These are phyloP conservation scores for Aspergillus sp. DNA, from an alignment of 2,329 filamentous ascomycete genomes.

Conservation along the genomic window DNA sequence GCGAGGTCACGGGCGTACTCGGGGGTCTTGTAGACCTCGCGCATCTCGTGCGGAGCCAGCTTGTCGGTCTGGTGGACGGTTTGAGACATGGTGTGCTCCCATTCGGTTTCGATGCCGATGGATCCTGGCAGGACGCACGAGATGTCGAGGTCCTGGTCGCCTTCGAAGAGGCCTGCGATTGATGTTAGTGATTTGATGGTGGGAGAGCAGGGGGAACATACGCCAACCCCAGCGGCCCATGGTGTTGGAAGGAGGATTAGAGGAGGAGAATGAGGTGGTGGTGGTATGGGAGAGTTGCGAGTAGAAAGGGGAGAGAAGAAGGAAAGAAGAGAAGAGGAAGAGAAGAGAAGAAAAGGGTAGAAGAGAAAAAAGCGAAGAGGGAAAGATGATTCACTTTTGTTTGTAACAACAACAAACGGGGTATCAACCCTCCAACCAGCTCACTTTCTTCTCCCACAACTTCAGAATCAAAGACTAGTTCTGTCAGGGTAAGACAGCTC, in stretches of 20 bases:
- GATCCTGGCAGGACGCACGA: neutral
- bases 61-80: neutral
- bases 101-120: neutral
- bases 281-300: too few species aligned
- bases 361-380: too few species aligned
- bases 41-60: neutral
- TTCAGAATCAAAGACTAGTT: too few species aligned
- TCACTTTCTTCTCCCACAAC: too few species aligned
- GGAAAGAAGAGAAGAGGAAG: too few species aligned
- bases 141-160: neutral
- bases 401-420: too few species aligned
- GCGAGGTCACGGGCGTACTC: neutral
- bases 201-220: neutral
- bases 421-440: too few species aligned
- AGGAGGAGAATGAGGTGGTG: too few species aligned
- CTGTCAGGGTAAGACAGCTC: too few species aligned
- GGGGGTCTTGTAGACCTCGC: neutral
- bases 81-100: neutral
- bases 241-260: neutral
- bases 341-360: too few species aligned
- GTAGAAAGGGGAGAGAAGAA: too few species aligned
- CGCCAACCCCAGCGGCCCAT: neutral
- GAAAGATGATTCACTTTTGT: too few species aligned
- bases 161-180: neutral
- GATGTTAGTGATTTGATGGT: neutral